phyloP scores from a whole-genome alignment of 2,329 filamentous ascomycete genomes.

The Coniochaeta hoffmannii region DNA sequence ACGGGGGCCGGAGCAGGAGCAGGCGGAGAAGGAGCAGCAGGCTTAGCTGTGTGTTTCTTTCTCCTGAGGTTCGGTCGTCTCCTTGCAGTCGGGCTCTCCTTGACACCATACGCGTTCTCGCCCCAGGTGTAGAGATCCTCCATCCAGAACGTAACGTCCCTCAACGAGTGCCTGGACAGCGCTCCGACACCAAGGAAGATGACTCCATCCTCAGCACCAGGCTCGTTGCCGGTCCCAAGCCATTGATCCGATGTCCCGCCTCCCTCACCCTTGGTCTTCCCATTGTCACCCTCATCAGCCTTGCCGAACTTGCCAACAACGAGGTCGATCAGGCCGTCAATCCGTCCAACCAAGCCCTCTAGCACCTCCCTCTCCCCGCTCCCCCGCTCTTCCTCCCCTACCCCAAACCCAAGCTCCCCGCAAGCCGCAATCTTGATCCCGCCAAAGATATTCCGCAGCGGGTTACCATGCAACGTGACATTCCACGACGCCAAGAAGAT shows the following conservation, averaged over 20 bases:
- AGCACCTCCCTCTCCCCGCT: constrained; percentile 90
- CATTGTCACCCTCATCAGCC: constrained; percentile 21
- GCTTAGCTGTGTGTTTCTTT: constrained; percentile 15
- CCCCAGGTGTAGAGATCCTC: constrained; percentile 82
- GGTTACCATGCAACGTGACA: constrained; percentile 84
- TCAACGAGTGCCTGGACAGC: constrained; percentile 62
- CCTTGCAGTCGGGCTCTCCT: constrained; percentile 66
- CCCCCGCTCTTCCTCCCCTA: constrained; percentile 91
- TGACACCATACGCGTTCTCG: constrained; percentile 75
- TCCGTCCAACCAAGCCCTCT: constrained; percentile 73
- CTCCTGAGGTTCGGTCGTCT: constrained; percentile 42
- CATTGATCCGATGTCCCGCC: constrained; percentile 39
- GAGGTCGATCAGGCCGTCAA: constrained; percentile 80
- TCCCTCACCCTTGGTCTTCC: constrained; percentile 16
- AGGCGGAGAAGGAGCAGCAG: neutral
- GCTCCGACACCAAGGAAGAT: constrained; percentile 78
- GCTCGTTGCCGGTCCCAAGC: constrained; percentile 65
- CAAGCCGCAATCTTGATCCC: constrained; percentile 84
- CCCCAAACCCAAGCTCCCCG: constrained; percentile 86
- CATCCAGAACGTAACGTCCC: constrained; percentile 76
- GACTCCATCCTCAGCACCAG: constrained; percentile 69
- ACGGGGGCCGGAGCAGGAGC: neutral
- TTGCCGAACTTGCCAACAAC: constrained; percentile 78
- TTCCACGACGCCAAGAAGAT: constrained; percentile 68
- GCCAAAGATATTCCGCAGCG: constrained; percentile 68